Evolutionary conservation across 441 rosid genomes (phyloP), one percentile per base, ranked within the genome.

Genomic region (Gossypium davidsonii): DNA sequence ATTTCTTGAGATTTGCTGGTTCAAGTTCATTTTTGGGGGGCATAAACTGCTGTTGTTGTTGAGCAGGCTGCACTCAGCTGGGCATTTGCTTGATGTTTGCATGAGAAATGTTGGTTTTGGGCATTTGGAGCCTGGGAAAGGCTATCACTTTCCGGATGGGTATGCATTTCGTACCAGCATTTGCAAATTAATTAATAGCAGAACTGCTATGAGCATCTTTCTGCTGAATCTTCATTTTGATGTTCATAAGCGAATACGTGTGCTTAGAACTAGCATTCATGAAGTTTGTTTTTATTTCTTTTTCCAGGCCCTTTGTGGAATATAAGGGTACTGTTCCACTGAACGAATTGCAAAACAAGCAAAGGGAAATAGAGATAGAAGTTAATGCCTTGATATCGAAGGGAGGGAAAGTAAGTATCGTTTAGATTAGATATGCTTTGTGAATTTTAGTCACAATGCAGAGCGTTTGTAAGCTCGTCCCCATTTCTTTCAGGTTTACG

Each of bases 91-190:
- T 76, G 97, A 91, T 42, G 26, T 74, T 17, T 89, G 92, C 58
- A 51, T 89, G 89, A 76, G 63, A 76, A 87, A 79, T 57, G 85
- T 91, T 59, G 93, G 98, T 58, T 81, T 89, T 18, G 88, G 87
- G 51, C 86, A 89, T 81, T 75, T 89, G 72, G 85, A 86, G 80
- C 88, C 97, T 4, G 85, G 85, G 15, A 93, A 91, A 83, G 90
- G 87, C 44, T 88, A 91, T 79, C 98, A 93, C 85, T 91, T 91
- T 62, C 93, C 95, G 0, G 91, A 91, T 70, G 91, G 95, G 98
- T 93, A 86, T 63, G 79, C 34, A 4, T 71, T 70, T 67, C 8
- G 21, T 8, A 21, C 59, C 4, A 12, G 11, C 20, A 25, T 2
- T 21, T 67, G 67, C 34, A 11, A 62, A 34, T 15, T 62, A 11